Evolutionary conservation across 208 protist species (phyloP), one percentile per base, ranked within the genome.

Genomic region (Strigomonas culicis): DNA sequence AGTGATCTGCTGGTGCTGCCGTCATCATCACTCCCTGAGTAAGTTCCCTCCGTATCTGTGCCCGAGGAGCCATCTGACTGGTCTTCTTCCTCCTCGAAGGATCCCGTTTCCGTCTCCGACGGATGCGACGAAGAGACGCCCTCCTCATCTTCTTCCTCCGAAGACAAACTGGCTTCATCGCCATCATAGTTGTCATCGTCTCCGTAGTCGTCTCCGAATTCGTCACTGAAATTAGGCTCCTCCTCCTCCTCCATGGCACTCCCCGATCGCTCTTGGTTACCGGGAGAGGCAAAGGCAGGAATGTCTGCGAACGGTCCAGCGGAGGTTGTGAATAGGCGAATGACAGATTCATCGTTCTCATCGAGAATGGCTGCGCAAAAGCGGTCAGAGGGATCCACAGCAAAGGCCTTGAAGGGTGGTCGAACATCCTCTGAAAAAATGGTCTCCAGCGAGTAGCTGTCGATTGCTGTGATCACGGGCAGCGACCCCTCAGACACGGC

Each of bases 301-400:
- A 75, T 73, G 43, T 80, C 83, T 0, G 80, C 75, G 36, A 82
- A 86, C 4, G 88, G 84, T 1, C 88, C 88, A 21, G 88, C 86
- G 1, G 88, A 88, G n/a, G 84, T 88, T 27, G 68, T 82, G 68
- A 92, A 95, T 25, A 92, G 65, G 17, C 85, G 80, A 21, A 92
- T 75, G 4, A 90, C 72, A 10, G 80, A 73, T 43, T 77, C 74
- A 30, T 76, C 71, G 49, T 92, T 79, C 27, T 91, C 67, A 31
- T 87, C 75, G 24, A 92, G 58, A 74, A 95, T 82, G 11, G 88
- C 80, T 19, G 88, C 88, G 44, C 88, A 95, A 55, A 90, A 93
- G 30, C 89, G 86, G 49, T 90, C 86, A 1, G 89, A 93, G 7
- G 86, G 89, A 59, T 95, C 89, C 10, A 95, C 57, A 13, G 83